A percentile compares a stretch with the other conserved stretches of the same genome.
Evolutionary conservation across 2,329 filamentous ascomycete species (phyloP).

Genomic region (Claviceps cyperi): DNA sequence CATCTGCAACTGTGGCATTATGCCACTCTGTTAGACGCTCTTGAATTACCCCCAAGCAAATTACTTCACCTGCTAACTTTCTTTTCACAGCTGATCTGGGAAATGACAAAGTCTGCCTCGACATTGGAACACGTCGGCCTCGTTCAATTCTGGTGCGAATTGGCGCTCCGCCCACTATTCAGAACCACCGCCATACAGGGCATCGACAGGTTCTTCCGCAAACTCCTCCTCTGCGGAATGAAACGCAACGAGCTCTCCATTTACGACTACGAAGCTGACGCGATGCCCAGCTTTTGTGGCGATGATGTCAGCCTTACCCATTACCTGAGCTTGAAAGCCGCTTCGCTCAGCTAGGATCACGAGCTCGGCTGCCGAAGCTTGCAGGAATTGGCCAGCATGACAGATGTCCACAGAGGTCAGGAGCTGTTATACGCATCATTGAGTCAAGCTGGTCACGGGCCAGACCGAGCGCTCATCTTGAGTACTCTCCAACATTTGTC

Average conservation of each 20-base stretch:
- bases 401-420: conserved; percentile 28
- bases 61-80: conserved; percentile 7
- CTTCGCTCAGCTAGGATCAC: conserved; percentile 43
- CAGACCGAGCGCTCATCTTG: conserved; percentile 43
- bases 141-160: conserved; percentile 55
- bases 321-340: conserved; percentile 63
- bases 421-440: conserved; percentile 68
- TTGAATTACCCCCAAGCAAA: no score
- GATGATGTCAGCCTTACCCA: conserved; percentile 48
- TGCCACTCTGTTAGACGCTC: conserved; percentile 47
- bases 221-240: conserved; percentile 56
- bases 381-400: conserved; percentile 31
- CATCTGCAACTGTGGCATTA: conserved; percentile 47
- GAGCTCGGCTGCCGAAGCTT: conserved; percentile 51
- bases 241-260: conserved; percentile 22
- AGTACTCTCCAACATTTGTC: conserved; percentile 21
- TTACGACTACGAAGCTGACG: conserved; percentile 32
- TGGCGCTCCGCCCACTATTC: conserved; percentile 56
- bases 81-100: conserved; percentile 58
- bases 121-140: conserved; percentile 34
- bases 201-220: conserved; percentile 54
- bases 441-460: conserved; percentile 54
- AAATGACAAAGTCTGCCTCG: conserved; percentile 49
- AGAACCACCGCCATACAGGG: conserved; percentile 50
- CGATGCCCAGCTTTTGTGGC: conserved; percentile 38